Base-by-base conservation (phyloP, 1,284 basidiomycete genomes). In the Papiliotrema terrestris region DNA sequence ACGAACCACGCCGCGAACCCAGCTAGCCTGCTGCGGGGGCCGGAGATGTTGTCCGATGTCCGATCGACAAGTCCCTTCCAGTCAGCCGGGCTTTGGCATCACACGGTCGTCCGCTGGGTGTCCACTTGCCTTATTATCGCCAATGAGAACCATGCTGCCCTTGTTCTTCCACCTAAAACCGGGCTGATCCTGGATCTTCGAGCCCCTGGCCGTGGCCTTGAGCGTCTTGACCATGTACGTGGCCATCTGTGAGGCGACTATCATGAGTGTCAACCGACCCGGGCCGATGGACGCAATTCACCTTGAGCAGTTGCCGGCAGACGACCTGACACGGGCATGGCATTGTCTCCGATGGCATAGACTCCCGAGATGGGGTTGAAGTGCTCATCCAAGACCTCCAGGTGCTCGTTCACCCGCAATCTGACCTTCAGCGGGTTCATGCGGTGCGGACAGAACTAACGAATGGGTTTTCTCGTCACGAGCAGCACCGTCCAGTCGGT, bases 261-360 rank as follows among this genome's bases (percentile, higher is more conserved):
- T n/a, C 15, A 19, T 32, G 6, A 32, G 29, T 11, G 5, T 32
- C 6, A 5, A 11, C 29, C 29, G n/a, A 32, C 11, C 6, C 5
- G 11, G 29, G 29, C 29, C 11, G 5, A 5, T 6, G 29, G 5
- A 11, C 29, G 29, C 29, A 5, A 58, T 69, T 22, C 37, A 84
- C 85, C 86, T 81, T 91, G 88, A 17, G 88, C 88, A 22, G 88
- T 90, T 1, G 92, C 90, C 8, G 92, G 91, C 3, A 93, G 80
- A 32, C 82, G 77, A 57, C 83, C 81, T 55, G 81, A 80, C 22
- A 81, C 78, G 37, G 87, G 82, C 29, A 80, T 81, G 2, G 84
- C 83, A 49, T 87, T 85, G 69, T 94, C 91, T 4, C 91, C 91
- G 52, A 93, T 86, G 14, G 86, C 89, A 79, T 84, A 91, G 2